A percentile compares a stretch with the other conserved stretches of the same genome.
These are phyloP conservation scores for Akanthomyces muscarius DNA, from an alignment of 2,329 filamentous ascomycete species.

Conservation along the genomic window DNA sequence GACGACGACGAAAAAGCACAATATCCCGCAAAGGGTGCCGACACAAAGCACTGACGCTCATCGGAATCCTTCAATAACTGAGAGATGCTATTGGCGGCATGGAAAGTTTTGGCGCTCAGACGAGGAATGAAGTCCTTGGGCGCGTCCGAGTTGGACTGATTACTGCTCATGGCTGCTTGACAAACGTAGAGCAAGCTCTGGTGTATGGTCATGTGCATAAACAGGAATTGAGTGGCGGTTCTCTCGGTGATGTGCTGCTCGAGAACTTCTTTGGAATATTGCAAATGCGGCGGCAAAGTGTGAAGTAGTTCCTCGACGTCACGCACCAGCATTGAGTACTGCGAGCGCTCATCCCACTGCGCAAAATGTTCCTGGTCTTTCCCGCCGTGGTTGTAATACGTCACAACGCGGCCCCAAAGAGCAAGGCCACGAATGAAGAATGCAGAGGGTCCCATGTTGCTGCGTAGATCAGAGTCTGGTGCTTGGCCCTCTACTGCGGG, in stretches of 20 bases:
- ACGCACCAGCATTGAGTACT: conserved; percentile 65
- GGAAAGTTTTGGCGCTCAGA: conserved; percentile 70
- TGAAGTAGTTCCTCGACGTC: conserved; percentile 68
- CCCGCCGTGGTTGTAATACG: conserved; percentile 85
- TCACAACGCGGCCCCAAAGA: conserved; percentile 85
- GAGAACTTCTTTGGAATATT: conserved; percentile 77
- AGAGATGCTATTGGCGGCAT: conserved; percentile 83
- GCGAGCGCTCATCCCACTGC: conserved; percentile 80
- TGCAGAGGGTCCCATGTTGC: conserved; percentile 92
- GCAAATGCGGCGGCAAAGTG: conserved; percentile 65
- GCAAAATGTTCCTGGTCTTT: conserved; percentile 72
- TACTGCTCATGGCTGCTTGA: conserved; percentile 73
- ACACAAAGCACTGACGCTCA: conserved; percentile 62
- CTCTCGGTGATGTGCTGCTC: conserved; percentile 79
- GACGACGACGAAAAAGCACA: conserved; percentile 90
- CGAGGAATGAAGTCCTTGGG: conserved; percentile 74
- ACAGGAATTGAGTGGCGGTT: conserved; percentile 86
- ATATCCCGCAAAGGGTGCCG: conserved; percentile 91
- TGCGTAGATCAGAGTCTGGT: conserved; percentile 58
- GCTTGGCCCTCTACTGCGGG: conserved; percentile 58
- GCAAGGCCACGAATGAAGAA: conserved; percentile 84
- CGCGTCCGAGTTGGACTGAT: conserved; percentile 63
- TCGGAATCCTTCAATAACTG: conserved; percentile 76
- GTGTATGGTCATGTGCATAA: conserved; percentile 84
- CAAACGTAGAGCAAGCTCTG: conserved; percentile 90